Percentiles rank a stretch among this genome's conserved stretches.
Evolutionary conservation across 495 filamentous ascomycete species (phyloP).

Genomic region (Penicillium paradoxum): DNA sequence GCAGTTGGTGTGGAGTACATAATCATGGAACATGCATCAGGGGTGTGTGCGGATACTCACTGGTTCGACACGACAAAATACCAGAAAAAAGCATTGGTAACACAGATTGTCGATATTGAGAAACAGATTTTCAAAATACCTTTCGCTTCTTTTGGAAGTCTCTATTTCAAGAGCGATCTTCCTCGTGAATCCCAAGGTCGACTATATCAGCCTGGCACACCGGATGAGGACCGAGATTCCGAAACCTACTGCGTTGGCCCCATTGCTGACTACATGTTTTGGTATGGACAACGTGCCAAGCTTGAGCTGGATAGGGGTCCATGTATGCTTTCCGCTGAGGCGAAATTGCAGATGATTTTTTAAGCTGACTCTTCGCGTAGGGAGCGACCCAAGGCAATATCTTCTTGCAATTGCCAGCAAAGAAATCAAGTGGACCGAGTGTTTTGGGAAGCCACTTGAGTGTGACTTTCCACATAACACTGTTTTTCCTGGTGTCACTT

Average conservation of each 20-base stretch:
- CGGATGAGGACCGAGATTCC: neutral
- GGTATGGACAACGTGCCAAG: slow-evolving; percentile 12
- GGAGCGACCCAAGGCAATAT: neutral
- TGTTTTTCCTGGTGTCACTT: slow-evolving; percentile 18
- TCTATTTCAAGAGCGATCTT: neutral
- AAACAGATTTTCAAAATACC: neutral
- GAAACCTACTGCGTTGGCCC: slow-evolving; percentile 26
- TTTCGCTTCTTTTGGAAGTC: neutral
- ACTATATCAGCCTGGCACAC: neutral
- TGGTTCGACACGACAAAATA: neutral
- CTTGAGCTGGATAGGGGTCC: slow-evolving; percentile 20
- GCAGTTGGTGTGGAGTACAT: neutral
- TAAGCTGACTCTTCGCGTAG: neutral
- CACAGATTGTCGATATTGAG: neutral
- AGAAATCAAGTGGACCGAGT: neutral
- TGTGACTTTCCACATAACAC: slow-evolving; percentile 19
- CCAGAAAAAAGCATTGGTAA: neutral
- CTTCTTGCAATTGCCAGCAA: neutral
- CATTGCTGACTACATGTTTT: slow-evolving; percentile 16
- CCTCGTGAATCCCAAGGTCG: neutral
- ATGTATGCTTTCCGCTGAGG: slow-evolving; percentile 9
- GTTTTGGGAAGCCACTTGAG: slow-evolving; percentile 17
- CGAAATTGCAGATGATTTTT: neutral
- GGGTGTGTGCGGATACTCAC: neutral
- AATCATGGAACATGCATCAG: neutral